Base-by-base conservation (phyloP, 169 alveolate species). In the Plasmodium adleri region DNA sequence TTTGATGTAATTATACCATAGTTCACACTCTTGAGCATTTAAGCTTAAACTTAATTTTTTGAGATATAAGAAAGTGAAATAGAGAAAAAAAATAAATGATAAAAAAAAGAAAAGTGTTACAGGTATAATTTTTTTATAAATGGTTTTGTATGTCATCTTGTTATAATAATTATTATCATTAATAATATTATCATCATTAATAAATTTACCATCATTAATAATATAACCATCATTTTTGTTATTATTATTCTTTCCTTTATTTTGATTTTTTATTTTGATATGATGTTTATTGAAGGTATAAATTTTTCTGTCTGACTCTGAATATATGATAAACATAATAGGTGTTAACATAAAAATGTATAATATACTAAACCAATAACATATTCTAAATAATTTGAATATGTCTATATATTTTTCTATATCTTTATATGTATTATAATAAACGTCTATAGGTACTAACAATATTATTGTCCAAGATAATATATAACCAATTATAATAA, bases 401-500 rank as follows among this genome's bases (percentile, higher is more conserved):
- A 62, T 32, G 50, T 68, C 49, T 49, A 80, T 9, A 56, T 80
- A 28, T 39, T 62, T 71, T 50, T 66, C 58, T 26, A 56, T n/a
- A 15, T 13, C 43, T 17, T 20, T 12, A 1, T 66, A 24, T 20
- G 62, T 43, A 26, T 67, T 72, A 2, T 39, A 58, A 43, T 66
- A 72, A 60, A 58, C 47, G 22, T 54, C 90, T 17, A 71, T 50
- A 32, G 90, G 90, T 22, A 80, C 28, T 56, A 80, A 47, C 6
- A 80, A n/a, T 67, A 68, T 39, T 49, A 68, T 24, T 47, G 32
- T 50, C 90, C 75, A 67, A 71, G 85, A 54, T 26, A 67, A 43
- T 43, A 80, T 26, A 60, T 50, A 80, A 60, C 90, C 90, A 26
- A 80, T 45, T 22, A 80, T 56, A 26, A 80, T 68, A 72, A 80